phyloP scores from a whole-genome alignment of 2,329 filamentous ascomycete species.

The Penicillium palitans region DNA sequence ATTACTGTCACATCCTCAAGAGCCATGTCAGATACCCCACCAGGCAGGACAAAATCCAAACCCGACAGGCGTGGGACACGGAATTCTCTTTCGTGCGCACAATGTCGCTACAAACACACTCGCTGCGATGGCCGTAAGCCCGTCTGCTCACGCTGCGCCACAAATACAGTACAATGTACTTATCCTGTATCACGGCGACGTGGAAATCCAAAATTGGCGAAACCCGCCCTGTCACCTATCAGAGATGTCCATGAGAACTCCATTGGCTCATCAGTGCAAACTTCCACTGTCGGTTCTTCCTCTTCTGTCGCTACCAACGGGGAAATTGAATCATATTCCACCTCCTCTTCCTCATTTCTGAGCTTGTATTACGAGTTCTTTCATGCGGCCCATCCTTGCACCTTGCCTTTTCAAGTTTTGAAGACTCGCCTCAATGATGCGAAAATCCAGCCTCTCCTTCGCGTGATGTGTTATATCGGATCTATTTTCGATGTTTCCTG shows the following conservation, averaged over 20 bases:
- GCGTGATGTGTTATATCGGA: slow-evolving; percentile 5
- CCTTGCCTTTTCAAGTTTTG: neutral
- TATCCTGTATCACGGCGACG: slow-evolving; percentile 52
- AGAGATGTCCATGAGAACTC: neutral
- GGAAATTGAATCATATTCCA: neutral
- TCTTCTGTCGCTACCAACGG: neutral
- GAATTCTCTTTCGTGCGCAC: slow-evolving; percentile 19
- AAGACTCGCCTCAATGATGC: neutral
- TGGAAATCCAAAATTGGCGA: slow-evolving; percentile 18
- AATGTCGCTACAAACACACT: slow-evolving; percentile 40
- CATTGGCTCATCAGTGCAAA: neutral
- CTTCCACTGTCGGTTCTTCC: neutral
- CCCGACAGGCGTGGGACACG: neutral
- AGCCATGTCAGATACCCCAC: neutral
- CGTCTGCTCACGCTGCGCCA: slow-evolving; percentile 45
- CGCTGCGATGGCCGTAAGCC: slow-evolving; percentile 49
- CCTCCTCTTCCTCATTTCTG: neutral
- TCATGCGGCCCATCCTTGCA: slow-evolving; percentile 7
- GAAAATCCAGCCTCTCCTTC: neutral
- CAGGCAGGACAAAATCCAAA: neutral
- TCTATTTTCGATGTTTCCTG: slow-evolving; percentile 4
- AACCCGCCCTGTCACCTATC: neutral
- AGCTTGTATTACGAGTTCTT: slow-evolving; percentile 5
- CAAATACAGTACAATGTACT: slow-evolving; percentile 41
- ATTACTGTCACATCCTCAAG: neutral